Conservation (phyloP, 371 early-diverging fungal species). For the Apophysomyces elegans region DNA sequence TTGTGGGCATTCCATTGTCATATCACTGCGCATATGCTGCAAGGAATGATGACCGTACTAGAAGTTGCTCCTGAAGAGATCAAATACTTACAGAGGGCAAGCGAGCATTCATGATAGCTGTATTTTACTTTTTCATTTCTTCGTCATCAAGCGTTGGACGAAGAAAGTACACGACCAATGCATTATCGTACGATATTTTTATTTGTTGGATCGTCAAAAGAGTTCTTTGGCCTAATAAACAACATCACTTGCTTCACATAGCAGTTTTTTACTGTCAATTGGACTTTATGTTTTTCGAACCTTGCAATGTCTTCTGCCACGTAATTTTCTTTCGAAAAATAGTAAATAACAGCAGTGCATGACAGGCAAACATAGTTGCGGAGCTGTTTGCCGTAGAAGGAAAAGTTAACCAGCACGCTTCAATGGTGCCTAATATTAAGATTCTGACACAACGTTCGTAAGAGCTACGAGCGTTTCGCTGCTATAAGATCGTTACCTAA, state of each 20-base stretch:
- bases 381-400: slow-evolving; percentile 49
- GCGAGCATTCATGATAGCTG: neutral
- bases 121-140: neutral
- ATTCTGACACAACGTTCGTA: slow-evolving; percentile 22
- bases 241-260: too few relatives aligned
- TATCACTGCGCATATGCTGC: slow-evolving; percentile 55
- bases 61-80: slow-evolving; percentile 41
- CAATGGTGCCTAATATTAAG: slow-evolving; percentile 45
- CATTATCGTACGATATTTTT: too few relatives aligned
- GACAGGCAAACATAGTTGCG: slow-evolving; percentile 42
- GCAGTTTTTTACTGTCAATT: too few relatives aligned
- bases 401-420: slow-evolving; percentile 53
- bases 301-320: neutral
- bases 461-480: neutral
- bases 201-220: too few relatives aligned
- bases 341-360: slow-evolving; percentile 36
- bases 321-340: slow-evolving; percentile 8
- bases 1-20: slow-evolving; percentile 60
- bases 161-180: too few relatives aligned
- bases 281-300: neutral
- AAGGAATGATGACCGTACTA: slow-evolving; percentile 51
- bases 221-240: too few relatives aligned
- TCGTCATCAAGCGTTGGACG: too few relatives aligned
- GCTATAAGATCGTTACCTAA: slow-evolving; percentile 9
- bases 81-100: neutral